Evolutionary conservation across 73 alveolate genomes (phyloP).

Genomic region (Breviolum minutum): DNA sequence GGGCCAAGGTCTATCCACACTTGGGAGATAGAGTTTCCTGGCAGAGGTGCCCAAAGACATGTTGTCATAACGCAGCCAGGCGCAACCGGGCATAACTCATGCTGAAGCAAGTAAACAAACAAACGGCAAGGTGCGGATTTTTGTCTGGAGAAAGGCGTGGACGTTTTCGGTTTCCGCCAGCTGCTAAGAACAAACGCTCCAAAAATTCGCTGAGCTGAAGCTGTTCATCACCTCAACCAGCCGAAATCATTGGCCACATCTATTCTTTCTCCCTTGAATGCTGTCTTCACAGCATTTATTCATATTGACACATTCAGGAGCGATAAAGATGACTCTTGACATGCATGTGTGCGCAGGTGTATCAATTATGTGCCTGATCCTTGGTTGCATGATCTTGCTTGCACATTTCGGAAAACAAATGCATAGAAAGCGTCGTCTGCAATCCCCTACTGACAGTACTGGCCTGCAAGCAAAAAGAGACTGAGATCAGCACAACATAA

Average conservation of each 20-base stretch:
- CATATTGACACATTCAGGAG: background rate
- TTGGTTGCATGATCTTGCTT: too few species aligned
- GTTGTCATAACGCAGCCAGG: background rate
- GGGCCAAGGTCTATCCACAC: conserved; percentile 87
- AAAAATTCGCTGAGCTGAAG: conserved; percentile 66
- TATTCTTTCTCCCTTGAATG: background rate
- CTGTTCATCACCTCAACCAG: conserved; percentile 71
- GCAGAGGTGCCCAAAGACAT: background rate
- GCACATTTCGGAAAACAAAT: too few species aligned
- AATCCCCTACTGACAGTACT: too few species aligned
- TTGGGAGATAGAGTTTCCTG: conserved; percentile 81
- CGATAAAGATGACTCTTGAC: background rate
- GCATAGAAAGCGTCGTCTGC: too few species aligned
- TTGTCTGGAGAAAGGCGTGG: conserved; percentile 78
- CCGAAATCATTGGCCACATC: background rate
- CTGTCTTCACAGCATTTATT: background rate
- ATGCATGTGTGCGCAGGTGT: background rate
- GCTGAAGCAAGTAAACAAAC: background rate
- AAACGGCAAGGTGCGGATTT: conserved; percentile 16
- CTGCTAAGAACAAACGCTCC: conserved; percentile 23
- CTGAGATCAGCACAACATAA: conserved; percentile 31
- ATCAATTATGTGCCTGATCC: too few species aligned
- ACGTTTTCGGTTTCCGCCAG: conserved; percentile 69
- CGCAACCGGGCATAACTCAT: background rate
- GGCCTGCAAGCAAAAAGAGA: background rate